These are phyloP conservation scores for Hevea brasiliensis DNA, from an alignment of 345 rosid genomes.

Conservation along the genomic window DNA sequence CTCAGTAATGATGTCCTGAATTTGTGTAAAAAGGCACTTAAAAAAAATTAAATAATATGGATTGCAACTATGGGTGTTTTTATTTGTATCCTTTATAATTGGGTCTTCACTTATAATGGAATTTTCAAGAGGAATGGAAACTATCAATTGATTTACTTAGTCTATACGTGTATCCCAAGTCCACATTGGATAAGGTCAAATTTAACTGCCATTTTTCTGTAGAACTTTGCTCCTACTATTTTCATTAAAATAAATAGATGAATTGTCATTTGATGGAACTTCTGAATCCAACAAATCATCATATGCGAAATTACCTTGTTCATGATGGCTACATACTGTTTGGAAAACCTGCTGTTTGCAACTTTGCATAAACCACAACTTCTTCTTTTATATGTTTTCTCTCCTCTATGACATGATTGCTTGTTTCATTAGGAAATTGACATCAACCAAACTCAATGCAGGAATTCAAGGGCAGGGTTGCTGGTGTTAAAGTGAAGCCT, in stretches of 20 bases:
- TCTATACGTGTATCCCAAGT: too few species aligned
- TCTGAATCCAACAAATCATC: background rate
- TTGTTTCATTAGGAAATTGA: background rate
- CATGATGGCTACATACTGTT: background rate
- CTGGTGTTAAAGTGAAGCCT: conserved; percentile 32
- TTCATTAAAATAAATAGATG: too few species aligned
- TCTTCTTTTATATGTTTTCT: conserved; percentile 3
- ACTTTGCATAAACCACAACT: background rate
- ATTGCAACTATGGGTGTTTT: background rate
- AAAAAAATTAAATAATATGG: background rate
- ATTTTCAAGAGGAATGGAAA: too few species aligned
- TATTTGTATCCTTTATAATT: too few species aligned
- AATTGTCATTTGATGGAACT: too few species aligned
- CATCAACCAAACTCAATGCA: conserved; percentile 12
- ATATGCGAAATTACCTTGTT: background rate
- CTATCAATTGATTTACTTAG: too few species aligned
- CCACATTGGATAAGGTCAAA: too few species aligned
- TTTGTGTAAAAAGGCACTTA: background rate
- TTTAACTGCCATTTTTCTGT: too few species aligned
- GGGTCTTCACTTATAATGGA: too few species aligned
- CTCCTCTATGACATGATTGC: background rate
- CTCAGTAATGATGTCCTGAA: background rate
- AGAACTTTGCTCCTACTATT: too few species aligned
- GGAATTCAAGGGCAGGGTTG: conserved; percentile 40
- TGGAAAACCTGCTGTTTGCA: background rate